Percentiles rank a stretch among this genome's conserved stretches.
Evolutionary conservation across 805 yeast genomes (phyloP).

Genomic region (Tetrapisispora namnaoensis): DNA sequence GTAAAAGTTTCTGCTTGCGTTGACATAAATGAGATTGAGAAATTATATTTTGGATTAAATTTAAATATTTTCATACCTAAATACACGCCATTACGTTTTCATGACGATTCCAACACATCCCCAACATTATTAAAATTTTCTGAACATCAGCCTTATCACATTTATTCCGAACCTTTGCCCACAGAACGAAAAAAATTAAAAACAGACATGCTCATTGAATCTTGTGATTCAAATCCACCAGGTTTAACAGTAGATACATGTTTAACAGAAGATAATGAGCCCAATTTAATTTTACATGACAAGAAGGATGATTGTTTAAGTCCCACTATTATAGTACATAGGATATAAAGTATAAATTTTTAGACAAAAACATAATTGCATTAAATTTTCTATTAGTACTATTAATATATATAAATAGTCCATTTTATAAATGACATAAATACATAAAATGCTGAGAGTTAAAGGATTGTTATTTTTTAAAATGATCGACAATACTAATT

Average conservation of each 20-base stretch:
- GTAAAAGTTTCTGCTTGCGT: background rate
- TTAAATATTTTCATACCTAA: background rate
- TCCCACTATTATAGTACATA: constrained; percentile 15
- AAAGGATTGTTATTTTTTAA: background rate
- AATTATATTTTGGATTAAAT: background rate
- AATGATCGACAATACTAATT: background rate
- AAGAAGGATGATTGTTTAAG: background rate
- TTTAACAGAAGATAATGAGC: background rate
- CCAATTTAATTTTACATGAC: background rate
- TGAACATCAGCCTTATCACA: constrained; percentile 16
- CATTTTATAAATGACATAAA: background rate
- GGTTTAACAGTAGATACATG: background rate
- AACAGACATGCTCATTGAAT: background rate
- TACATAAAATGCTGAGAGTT: background rate
- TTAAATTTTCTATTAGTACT: background rate
- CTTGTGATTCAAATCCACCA: no score
- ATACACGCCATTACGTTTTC: background rate
- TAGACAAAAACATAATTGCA: background rate
- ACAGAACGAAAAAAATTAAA: background rate
- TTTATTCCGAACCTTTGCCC: constrained; percentile 26
- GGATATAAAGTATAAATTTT: background rate
- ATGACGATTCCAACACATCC: constrained; percentile 9
- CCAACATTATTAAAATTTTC: constrained; percentile 24
- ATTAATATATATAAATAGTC: no score
- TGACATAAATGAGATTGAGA: background rate